Conservation (phyloP, 2,329 filamentous ascomycete species). For the Cladosporium sp. region DNA sequence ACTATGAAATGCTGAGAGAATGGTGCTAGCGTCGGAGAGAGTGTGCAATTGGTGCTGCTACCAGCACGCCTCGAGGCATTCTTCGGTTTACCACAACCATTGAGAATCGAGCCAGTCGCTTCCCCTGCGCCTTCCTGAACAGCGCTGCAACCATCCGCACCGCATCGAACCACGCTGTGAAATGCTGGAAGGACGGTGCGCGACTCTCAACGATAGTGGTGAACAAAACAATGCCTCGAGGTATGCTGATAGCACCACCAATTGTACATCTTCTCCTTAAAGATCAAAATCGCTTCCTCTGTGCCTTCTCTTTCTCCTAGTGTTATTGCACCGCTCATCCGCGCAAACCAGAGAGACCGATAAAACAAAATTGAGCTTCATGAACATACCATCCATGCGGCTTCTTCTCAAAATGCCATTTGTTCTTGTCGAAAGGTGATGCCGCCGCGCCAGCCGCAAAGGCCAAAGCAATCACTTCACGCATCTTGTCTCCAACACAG, state of each 20-base stretch:
- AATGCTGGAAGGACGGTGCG: too few species aligned
- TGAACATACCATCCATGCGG: slow-evolving; percentile 19
- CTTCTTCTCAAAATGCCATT: slow-evolving; percentile 17
- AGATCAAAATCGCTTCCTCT: neutral
- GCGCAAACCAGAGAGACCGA: too few species aligned
- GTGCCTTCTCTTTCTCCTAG: neutral
- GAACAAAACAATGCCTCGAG: too few species aligned
- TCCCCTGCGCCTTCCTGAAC: neutral
- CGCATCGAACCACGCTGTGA: too few species aligned
- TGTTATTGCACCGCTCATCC: neutral
- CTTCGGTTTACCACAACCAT: neutral
- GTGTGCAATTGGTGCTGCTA: neutral
- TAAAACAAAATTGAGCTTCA: neutral
- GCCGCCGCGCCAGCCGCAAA: slow-evolving; percentile 15
- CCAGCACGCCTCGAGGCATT: neutral
- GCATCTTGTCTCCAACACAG: neutral
- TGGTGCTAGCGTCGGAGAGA: neutral
- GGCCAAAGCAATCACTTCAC: slow-evolving; percentile 1
- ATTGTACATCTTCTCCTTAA: too few species aligned
- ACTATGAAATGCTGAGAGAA: neutral
- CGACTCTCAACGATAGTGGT: too few species aligned
- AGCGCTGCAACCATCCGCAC: too few species aligned
- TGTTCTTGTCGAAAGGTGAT: slow-evolving; percentile 16
- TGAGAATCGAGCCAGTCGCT: neutral
- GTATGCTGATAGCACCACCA: too few species aligned